Percentiles rank a stretch among this genome's conserved stretches.
Evolutionary conservation across 192 early-diverging fungal species (phyloP).

Genomic region (Gaertneriomyces sp.): DNA sequence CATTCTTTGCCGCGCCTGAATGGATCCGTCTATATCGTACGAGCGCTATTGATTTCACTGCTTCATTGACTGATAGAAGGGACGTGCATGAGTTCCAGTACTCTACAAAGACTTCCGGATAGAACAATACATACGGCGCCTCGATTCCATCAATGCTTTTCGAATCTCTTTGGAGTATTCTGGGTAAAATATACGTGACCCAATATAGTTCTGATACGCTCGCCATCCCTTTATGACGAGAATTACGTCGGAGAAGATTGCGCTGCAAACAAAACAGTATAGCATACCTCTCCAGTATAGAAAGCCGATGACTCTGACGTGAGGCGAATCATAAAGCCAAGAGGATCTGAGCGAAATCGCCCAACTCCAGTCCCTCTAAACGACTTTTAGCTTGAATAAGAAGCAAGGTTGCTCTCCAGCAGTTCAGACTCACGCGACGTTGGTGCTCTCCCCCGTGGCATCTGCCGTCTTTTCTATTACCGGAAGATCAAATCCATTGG

Average conservation of each 20-base stretch:
- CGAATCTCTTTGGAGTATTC: conserved; percentile 65
- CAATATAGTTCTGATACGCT: conserved; percentile 73
- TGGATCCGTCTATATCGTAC: conserved; percentile 50
- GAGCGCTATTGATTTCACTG: conserved; percentile 8
- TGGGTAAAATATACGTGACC: conserved; percentile 63
- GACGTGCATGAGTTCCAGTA: not conserved
- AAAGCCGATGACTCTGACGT: conserved; percentile 39
- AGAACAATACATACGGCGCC: conserved; percentile 44
- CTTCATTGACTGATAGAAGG: not conserved
- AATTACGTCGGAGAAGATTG: not conserved
- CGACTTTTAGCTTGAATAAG: conserved; percentile 8
- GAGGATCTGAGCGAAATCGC: conserved; percentile 64
- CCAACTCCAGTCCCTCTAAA: conserved; percentile 32
- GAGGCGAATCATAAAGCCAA: conserved; percentile 63
- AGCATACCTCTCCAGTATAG: conserved; percentile 32
- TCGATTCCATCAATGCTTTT: conserved; percentile 51
- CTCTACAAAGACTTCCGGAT: not conserved
- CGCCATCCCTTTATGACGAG: conserved; percentile 66
- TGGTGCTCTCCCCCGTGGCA: conserved; percentile 16
- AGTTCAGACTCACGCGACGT: conserved; percentile 21
- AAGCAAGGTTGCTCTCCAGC: not conserved
- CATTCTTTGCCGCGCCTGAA: not conserved
- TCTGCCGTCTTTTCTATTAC: not conserved
- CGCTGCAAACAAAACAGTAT: not conserved
- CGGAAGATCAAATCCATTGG: too few relatives aligned